Percentiles rank a stretch among this genome's conserved stretches.
These are phyloP conservation scores for Cronartium quercuum DNA, from an alignment of 1,284 basidiomycete species.

Conservation along the genomic window DNA sequence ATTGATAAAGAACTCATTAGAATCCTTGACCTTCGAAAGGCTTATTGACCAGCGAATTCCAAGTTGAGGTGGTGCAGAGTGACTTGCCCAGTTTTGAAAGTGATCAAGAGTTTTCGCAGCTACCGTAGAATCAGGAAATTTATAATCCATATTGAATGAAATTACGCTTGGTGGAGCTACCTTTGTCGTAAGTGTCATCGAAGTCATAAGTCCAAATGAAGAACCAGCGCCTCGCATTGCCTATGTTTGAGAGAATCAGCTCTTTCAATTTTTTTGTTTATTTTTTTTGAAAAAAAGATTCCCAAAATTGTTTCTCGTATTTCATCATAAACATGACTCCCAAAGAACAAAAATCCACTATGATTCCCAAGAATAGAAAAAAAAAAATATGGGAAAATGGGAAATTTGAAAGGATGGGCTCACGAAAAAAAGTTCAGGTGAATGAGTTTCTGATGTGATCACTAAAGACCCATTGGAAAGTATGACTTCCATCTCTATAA, in stretches of 20 bases:
- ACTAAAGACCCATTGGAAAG: constrained; percentile 48
- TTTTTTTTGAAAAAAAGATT: too few species aligned
- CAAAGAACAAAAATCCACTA: too few species aligned
- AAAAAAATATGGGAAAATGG: too few species aligned
- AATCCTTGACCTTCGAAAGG: not conserved
- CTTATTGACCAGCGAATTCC: constrained; percentile 11
- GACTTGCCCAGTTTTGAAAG: constrained; percentile 16
- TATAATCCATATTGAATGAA: constrained; percentile 4
- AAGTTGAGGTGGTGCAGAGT: constrained; percentile 21
- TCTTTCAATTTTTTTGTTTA: constrained; percentile 14
- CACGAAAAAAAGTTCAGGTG: constrained; percentile 43
- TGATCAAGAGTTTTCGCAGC: constrained; percentile 5
- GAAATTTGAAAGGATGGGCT: not conserved
- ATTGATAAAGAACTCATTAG: not conserved
- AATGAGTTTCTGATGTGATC: constrained; percentile 40
- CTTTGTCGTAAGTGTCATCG: constrained; percentile 25
- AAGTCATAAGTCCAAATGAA: constrained; percentile 49
- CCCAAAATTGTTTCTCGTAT: too few species aligned
- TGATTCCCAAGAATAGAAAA: too few species aligned
- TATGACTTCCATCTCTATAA: constrained; percentile 48
- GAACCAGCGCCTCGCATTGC: constrained; percentile 48
- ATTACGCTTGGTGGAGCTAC: constrained; percentile 12
- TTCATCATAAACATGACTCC: too few species aligned
- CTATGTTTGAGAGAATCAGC: constrained; percentile 42
- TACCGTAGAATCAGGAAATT: not conserved